phyloP scores from a whole-genome alignment of 2,329 filamentous ascomycete species.

The Diaporthe ampelina region DNA sequence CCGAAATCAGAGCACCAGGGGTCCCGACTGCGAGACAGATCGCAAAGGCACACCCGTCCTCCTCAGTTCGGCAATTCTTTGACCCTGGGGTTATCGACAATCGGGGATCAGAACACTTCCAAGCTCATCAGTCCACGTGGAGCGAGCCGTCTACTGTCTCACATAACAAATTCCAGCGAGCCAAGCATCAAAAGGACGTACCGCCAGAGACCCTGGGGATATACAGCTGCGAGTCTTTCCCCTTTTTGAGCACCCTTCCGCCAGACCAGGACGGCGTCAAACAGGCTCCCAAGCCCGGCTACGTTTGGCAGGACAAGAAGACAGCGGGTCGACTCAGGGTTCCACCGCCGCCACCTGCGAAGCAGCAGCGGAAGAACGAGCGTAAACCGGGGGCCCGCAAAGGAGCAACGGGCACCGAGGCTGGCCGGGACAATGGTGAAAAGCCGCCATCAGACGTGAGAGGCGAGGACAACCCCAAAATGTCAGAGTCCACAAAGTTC shows the following conservation, averaged over 20 bases:
- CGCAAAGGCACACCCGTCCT: not conserved
- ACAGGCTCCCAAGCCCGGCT: not conserved
- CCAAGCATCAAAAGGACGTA: not conserved
- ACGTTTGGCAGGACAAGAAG: not conserved
- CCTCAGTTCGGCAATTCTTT: not conserved
- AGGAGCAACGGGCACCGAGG: not conserved
- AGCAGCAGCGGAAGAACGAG: not conserved
- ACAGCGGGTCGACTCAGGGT: not conserved
- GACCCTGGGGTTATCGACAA: not conserved
- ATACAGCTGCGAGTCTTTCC: not conserved
- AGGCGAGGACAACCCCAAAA: not conserved
- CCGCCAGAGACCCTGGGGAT: no score
- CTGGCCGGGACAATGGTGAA: not conserved
- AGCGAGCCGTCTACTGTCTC: not conserved
- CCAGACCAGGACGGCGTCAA: no score
- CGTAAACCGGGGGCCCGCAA: not conserved
- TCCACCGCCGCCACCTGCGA: not conserved
- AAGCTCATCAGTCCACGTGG: not conserved
- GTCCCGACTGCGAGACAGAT: not conserved
- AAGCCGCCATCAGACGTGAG: not conserved
- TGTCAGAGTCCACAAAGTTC: not conserved
- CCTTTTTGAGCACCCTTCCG: not conserved
- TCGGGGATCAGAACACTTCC: not conserved
- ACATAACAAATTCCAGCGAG: not conserved
- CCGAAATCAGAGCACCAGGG: not conserved